These are phyloP conservation scores for Kodamaea alishanica DNA, from an alignment of 1,139 yeast species.

Conservation along the genomic window DNA sequence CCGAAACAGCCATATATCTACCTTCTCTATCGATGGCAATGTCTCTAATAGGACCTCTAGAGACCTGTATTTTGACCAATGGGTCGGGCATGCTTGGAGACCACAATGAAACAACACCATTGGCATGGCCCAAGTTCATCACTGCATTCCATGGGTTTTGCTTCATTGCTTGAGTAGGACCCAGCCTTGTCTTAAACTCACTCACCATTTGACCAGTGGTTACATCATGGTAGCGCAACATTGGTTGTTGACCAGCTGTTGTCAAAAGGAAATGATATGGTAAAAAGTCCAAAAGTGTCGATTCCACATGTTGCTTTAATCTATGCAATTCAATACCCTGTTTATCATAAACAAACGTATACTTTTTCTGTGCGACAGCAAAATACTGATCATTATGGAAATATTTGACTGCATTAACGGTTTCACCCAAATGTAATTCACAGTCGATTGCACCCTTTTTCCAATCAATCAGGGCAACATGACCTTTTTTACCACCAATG, in stretches of 20 bases:
- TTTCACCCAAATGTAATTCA: constrained; percentile 82
- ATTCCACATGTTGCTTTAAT: constrained; percentile 84
- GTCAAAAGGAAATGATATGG: constrained; percentile 90
- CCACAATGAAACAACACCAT: constrained; percentile 93
- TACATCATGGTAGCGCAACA: constrained; percentile 88
- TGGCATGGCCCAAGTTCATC: constrained; percentile 87
- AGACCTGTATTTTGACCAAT: constrained; percentile 72
- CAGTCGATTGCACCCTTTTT: constrained; percentile 76
- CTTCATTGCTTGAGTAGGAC: constrained; percentile 83
- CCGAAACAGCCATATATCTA: constrained; percentile 88
- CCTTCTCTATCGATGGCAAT: constrained; percentile 91
- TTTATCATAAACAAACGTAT: constrained; percentile 87
- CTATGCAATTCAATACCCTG: constrained; percentile 91
- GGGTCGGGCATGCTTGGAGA: constrained; percentile 88
- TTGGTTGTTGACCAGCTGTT: constrained; percentile 87
- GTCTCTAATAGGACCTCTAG: constrained; percentile 85
- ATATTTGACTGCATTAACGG: constrained; percentile 85
- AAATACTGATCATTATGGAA: constrained; percentile 89
- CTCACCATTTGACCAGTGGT: constrained; percentile 86
- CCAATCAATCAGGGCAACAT: constrained; percentile 96
- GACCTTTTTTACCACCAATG: constrained; percentile 89
- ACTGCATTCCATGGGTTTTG: constrained; percentile 97
- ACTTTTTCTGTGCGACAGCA: constrained; percentile 96
- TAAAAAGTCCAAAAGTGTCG: constrained; percentile 76
- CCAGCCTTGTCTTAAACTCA: constrained; percentile 81